Conservation (phyloP, 768 basidiomycete genomes). For the Candolleomyces eurysporus region DNA sequence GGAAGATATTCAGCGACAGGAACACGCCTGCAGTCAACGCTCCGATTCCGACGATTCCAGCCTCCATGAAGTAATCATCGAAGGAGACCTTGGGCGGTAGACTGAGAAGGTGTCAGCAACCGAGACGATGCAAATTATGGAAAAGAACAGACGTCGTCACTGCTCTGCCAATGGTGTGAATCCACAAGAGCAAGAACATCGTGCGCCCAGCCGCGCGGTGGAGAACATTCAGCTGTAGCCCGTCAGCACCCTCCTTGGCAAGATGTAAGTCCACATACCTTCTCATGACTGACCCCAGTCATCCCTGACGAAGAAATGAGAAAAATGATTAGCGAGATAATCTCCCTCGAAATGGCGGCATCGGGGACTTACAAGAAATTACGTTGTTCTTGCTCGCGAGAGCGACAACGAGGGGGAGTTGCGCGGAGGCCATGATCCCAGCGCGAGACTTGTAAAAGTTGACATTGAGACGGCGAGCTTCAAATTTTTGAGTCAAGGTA, state of each 20-base stretch:
- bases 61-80: slow-evolving; percentile 33
- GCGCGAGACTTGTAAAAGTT: slow-evolving; percentile 35
- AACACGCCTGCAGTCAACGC: slow-evolving; percentile 36
- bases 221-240: slow-evolving; percentile 38
- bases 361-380: slow-evolving; percentile 40
- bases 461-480: slow-evolving; percentile 31
- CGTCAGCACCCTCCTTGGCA: not conserved
- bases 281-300: slow-evolving; percentile 56
- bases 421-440: slow-evolving; percentile 42
- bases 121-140: not conserved
- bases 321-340: not conserved
- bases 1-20: slow-evolving; percentile 37
- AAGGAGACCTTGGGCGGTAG: slow-evolving; percentile 34
- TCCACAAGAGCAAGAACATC: slow-evolving; percentile 40
- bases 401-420: slow-evolving; percentile 52
- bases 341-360: not conserved
- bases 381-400: slow-evolving; percentile 59
- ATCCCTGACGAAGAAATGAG: slow-evolving; percentile 29
- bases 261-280: slow-evolving; percentile 21
- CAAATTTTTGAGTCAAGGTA: slow-evolving; percentile 4
- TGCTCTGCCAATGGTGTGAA: slow-evolving; percentile 35
- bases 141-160: slow-evolving; percentile 23
- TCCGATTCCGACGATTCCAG: slow-evolving; percentile 27
- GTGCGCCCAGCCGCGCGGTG: slow-evolving; percentile 44
- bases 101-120: slow-evolving; percentile 16